Percentiles rank a stretch among this genome's conserved stretches.
Evolutionary conservation across 2,329 filamentous ascomycete species (phyloP).

Genomic region (Colletotrichum scovillei): DNA sequence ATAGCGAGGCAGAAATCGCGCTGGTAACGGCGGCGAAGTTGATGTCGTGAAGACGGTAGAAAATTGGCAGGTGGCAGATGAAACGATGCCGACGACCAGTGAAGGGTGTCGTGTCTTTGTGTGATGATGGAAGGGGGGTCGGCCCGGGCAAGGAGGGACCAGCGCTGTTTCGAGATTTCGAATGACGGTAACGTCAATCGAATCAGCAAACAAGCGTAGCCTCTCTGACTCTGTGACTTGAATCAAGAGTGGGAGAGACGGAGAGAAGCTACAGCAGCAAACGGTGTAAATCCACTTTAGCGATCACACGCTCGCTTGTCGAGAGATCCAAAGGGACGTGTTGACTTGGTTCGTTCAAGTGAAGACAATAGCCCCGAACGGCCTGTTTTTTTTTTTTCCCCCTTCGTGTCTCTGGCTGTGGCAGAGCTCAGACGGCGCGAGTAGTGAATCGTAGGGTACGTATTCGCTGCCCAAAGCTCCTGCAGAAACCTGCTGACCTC

Average conservation of each 20-base stretch:
- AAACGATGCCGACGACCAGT: constrained; percentile 32
- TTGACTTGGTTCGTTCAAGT: constrained; percentile 12
- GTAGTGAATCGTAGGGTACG: constrained; percentile 22
- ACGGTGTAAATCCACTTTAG: background rate
- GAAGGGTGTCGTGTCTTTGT: constrained; percentile 35
- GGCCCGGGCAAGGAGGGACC: constrained; percentile 33
- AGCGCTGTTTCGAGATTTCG: constrained; percentile 33
- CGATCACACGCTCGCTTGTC: background rate
- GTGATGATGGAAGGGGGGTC: constrained; percentile 27
- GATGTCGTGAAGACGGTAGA: constrained; percentile 25
- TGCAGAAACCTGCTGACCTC: constrained; percentile 88
- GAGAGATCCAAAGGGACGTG: background rate
- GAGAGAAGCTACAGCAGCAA: background rate
- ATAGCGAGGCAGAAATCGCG: constrained; percentile 9
- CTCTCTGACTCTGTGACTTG: background rate
- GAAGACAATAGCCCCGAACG: background rate
- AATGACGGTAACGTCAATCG: constrained; percentile 20
- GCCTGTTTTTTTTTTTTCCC: constrained; percentile 18
- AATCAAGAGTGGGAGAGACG: background rate
- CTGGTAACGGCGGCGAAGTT: constrained; percentile 4
- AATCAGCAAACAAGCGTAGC: constrained; percentile 4
- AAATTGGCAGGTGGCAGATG: constrained; percentile 29
- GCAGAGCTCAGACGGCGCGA: constrained; percentile 19
- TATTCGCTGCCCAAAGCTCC: constrained; percentile 57
- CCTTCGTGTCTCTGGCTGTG: background rate